These are phyloP conservation scores for Ceratopteris richardii DNA, from an alignment of 75 land plant genomes.

Conservation along the genomic window DNA sequence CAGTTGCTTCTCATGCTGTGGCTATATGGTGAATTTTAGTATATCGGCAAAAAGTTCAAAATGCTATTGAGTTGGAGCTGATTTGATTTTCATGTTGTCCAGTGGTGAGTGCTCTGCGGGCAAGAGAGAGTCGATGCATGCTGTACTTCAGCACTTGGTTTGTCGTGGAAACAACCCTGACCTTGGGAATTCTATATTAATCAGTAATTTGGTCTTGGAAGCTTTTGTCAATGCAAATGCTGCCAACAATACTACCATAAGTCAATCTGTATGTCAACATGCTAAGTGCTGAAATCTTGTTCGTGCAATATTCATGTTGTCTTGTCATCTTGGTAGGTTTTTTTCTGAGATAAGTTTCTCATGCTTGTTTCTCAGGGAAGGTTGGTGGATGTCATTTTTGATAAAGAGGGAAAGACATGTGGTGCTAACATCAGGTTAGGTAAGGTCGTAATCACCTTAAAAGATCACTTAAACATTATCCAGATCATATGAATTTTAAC, in stretches of 20 bases:
- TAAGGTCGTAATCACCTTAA: too few species aligned
- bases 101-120: conserved; percentile 99
- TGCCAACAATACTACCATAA: conserved; percentile 72
- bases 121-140: conserved; percentile 88
- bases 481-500: too few species aligned
- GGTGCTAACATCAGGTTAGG: conserved; percentile 57
- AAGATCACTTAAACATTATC: too few species aligned
- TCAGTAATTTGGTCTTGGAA: conserved; percentile 72
- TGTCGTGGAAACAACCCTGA: conserved; percentile 76
- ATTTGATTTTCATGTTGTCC: neutral
- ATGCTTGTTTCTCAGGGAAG: conserved; percentile 59
- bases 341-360: neutral
- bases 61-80: too few species aligned
- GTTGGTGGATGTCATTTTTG: conserved; percentile 82
- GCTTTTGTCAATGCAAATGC: conserved; percentile 98
- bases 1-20: too few species aligned
- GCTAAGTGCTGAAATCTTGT: neutral
- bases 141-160: conserved; percentile 81
- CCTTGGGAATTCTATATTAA: conserved; percentile 52
- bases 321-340: neutral
- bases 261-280: conserved; percentile 69
- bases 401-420: conserved; percentile 53
- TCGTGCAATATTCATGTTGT: neutral
- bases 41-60: too few species aligned
- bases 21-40: too few species aligned